These are phyloP conservation scores for Lentinula sp. DNA, from an alignment of 768 basidiomycete genomes.

Conservation along the genomic window DNA sequence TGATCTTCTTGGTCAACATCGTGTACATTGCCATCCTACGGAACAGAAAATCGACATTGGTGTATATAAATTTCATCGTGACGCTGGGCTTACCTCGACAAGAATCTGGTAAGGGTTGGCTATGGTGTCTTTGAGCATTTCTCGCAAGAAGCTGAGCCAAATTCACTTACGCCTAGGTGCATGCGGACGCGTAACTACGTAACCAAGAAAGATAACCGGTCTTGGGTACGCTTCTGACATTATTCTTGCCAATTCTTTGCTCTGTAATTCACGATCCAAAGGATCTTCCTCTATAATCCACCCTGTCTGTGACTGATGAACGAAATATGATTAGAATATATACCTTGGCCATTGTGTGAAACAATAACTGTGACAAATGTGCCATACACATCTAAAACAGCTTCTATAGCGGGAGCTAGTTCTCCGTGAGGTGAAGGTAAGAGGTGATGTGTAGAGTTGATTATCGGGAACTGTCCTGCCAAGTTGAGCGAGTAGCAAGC, in stretches of 20 bases:
- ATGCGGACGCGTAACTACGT: slow-evolving; percentile 69
- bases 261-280: slow-evolving; percentile 84
- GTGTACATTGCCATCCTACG: slow-evolving; percentile 60
- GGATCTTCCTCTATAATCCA: slow-evolving; percentile 69
- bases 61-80: too few relatives aligned
- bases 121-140: slow-evolving; percentile 17
- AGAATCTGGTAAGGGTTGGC: slow-evolving; percentile 75
- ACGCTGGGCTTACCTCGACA: slow-evolving; percentile 27
- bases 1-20: slow-evolving; percentile 73
- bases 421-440: slow-evolving; percentile 84
- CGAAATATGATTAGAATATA: background rate
- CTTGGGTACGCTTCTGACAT: slow-evolving; percentile 64
- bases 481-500: background rate
- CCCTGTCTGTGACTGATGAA: background rate
- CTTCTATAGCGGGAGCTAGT: slow-evolving; percentile 86
- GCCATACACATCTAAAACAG: slow-evolving; percentile 74
- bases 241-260: slow-evolving; percentile 71
- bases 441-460: slow-evolving; percentile 80
- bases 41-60: background rate
- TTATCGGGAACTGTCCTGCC: slow-evolving; percentile 68
- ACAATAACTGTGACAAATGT: slow-evolving; percentile 79
- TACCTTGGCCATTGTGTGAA: slow-evolving; percentile 88
- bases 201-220: slow-evolving; percentile 78
- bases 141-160: background rate
- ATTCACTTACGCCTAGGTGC: slow-evolving; percentile 50